A percentile compares a stretch with the other conserved stretches of the same genome.
These are phyloP conservation scores for Pyricularia pennisetigena DNA, from an alignment of 2,329 filamentous ascomycete species.

Conservation along the genomic window DNA sequence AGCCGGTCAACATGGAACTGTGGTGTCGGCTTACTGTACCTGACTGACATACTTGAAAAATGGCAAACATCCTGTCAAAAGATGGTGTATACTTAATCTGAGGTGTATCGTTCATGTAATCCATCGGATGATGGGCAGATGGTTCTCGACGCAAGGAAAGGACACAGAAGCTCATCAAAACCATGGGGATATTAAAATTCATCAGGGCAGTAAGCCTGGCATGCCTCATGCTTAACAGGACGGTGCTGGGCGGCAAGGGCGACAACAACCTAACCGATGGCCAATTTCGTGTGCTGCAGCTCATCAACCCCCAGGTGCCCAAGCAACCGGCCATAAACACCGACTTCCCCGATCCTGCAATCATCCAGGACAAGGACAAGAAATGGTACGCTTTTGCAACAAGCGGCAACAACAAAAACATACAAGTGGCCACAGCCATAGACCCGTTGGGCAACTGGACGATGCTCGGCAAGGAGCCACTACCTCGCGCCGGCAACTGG, in stretches of 20 bases:
- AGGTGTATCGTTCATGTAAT: not conserved
- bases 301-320: slow-evolving; percentile 2
- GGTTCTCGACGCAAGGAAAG: not conserved
- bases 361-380: slow-evolving; percentile 27
- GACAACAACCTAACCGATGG: not conserved
- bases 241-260: not conserved
- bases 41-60: not conserved
- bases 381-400: slow-evolving; percentile 42
- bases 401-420: slow-evolving; percentile 26
- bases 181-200: not conserved
- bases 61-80: not conserved
- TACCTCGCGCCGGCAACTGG: slow-evolving; percentile 44
- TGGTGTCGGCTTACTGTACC: not conserved
- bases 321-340: not conserved
- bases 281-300: not conserved
- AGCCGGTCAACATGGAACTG: not conserved
- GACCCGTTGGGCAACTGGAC: slow-evolving; percentile 27
- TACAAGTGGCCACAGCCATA: slow-evolving; percentile 36
- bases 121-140: not conserved
- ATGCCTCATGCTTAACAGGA: not conserved
- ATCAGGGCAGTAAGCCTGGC: not conserved
- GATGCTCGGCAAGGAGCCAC: slow-evolving; percentile 33
- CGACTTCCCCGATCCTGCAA: slow-evolving; percentile 35
- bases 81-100: not conserved
- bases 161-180: not conserved